Evolutionary conservation across 73 alveolate species (phyloP), one percentile per base, ranked within the genome.

Genomic region (Stentor roeselii): DNA sequence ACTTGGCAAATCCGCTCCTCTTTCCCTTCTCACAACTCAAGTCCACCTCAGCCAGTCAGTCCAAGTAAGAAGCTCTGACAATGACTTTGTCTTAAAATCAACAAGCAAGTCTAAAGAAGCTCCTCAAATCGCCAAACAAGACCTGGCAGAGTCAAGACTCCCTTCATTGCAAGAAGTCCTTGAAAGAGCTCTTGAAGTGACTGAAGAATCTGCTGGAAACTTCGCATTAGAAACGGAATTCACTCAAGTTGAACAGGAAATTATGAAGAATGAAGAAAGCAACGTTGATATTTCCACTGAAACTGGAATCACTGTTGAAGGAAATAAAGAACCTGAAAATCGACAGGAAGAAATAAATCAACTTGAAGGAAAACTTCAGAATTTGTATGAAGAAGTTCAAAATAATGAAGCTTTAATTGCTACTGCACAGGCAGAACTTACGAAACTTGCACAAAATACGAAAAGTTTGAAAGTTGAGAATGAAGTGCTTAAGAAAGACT

Each of bases 171-270:
- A 21, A 1, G 41, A 67, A 1, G 41, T 67, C 21, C 42, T 67
- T 1, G 80, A 67, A 67, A 36, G 80, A 1, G 41, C 80, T 27
- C 30, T 50, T 11, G 67, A 50, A 50, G 30, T 11, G 21, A 6
- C 6, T 50, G 67, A 50, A 50, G 67, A 50, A 50, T 6, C 67
- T 11, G 67, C 21, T 50, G 67, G 67, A 11, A 67, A 67, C 34
- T 67, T 67, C 27, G 34, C 80, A 1, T 50, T 50, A 21, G 67
- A 50, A 50, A 50, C 67, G 6, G 67, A 50, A 21, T 50, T 50
- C 67, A 21, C 80, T 30, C 80, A 67, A 67, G 80, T 67, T 32
- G 37, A 21, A 67, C 41, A 67, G 2, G 80, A 67, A 21, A 67
- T 67, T 67, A 6, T 50, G 6, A 50, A 50, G 21, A 11, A 6